A percentile compares a stretch with the other conserved stretches of the same genome.
Evolutionary conservation across 192 early-diverging fungal species (phyloP).

Genomic region (Podila minutissima): DNA sequence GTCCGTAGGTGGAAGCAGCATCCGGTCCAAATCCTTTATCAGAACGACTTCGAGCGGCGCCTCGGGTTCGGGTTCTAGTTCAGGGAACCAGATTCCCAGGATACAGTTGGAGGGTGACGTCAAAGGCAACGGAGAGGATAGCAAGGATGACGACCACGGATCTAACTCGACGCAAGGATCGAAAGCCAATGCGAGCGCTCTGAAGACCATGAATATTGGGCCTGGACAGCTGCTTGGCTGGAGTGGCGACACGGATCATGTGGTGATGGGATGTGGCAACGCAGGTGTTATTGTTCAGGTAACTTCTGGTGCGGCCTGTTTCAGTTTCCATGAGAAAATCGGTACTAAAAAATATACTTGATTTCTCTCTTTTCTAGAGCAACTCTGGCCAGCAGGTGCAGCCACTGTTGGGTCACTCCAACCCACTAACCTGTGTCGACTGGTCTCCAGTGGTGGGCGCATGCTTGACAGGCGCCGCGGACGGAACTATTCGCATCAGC

Average conservation of each 20-base stretch:
- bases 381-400: slow-evolving; percentile 54
- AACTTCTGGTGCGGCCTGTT: not conserved
- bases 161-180: not conserved
- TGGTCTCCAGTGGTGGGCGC: slow-evolving; percentile 61
- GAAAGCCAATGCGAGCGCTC: slow-evolving; percentile 4
- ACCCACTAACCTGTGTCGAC: slow-evolving; percentile 59
- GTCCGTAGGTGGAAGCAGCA: slow-evolving; percentile 31
- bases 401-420: slow-evolving; percentile 52
- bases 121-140: too few species aligned
- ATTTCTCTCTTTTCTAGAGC: slow-evolving; percentile 12
- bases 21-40: slow-evolving; percentile 44
- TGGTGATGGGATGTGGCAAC: slow-evolving; percentile 57
- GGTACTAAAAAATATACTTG: not conserved
- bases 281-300: slow-evolving; percentile 61
- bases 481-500: slow-evolving; percentile 64
- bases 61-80: not conserved
- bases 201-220: slow-evolving; percentile 39
- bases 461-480: slow-evolving; percentile 58
- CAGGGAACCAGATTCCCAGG: slow-evolving; percentile 13
- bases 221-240: slow-evolving; percentile 61
- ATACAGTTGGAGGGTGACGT: slow-evolving; percentile 33
- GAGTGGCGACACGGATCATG: slow-evolving; percentile 63
- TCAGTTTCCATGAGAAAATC: not conserved
- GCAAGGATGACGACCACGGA: too few species aligned
- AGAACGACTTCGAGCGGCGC: slow-evolving; percentile 18